These are phyloP conservation scores for Farysia itapuensis DNA, from an alignment of 1,284 basidiomycete species.

Conservation along the genomic window DNA sequence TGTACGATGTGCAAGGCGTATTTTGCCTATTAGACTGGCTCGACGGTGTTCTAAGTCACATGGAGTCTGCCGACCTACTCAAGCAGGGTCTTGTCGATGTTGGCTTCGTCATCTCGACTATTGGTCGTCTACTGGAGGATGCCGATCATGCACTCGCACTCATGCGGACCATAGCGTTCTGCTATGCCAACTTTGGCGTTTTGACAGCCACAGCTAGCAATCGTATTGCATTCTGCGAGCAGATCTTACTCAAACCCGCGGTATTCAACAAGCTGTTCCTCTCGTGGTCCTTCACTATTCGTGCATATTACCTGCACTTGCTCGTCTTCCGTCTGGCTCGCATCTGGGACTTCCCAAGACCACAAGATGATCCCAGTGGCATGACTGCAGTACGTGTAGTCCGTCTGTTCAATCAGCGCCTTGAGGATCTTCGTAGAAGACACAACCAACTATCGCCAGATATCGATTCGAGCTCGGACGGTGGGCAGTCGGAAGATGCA, in stretches of 20 bases:
- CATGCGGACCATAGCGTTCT: conserved; percentile 56
- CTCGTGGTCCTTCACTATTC: conserved; percentile 56
- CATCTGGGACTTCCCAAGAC: conserved; percentile 45
- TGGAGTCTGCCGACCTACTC: conserved; percentile 48
- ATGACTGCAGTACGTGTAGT: conserved; percentile 42
- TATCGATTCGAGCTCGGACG: conserved; percentile 40
- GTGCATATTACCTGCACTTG: conserved; percentile 54
- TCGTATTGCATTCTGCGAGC: conserved; percentile 49
- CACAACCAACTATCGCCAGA: conserved; percentile 48
- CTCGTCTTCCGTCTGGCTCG: conserved; percentile 54
- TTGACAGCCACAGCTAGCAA: conserved; percentile 38
- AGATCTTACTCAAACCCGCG: conserved; percentile 46
- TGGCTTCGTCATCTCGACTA: conserved; percentile 47
- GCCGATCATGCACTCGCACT: conserved; percentile 55
- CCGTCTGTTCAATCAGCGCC: conserved; percentile 40
- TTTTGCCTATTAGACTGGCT: conserved; percentile 57
- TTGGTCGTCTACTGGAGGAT: conserved; percentile 47
- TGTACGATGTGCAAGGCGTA: conserved; percentile 56
- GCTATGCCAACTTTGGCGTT: conserved; percentile 54
- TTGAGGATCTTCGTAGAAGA: conserved; percentile 46
- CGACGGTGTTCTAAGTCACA: conserved; percentile 49
- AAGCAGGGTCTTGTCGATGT: conserved; percentile 44
- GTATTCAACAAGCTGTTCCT: conserved; percentile 56
- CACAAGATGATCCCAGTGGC: conserved; percentile 37
- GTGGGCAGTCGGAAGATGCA: conserved; percentile 36